phyloP scores from a whole-genome alignment of 192 early-diverging fungal species.

The Funneliformis mosseae region DNA sequence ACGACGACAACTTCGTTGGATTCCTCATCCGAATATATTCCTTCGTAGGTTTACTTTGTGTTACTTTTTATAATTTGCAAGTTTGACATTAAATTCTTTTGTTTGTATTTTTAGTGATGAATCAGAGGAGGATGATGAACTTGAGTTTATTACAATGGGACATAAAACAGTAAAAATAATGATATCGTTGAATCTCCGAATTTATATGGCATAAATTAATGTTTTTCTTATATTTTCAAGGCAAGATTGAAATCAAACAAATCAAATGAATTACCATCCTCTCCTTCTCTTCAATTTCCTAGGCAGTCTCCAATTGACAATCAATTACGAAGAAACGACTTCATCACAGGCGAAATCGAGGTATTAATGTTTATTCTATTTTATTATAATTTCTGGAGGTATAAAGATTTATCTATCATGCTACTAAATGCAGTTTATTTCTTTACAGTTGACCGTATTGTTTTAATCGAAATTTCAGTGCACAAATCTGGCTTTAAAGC shows the following conservation, averaged over 20 bases:
- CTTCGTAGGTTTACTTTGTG: conserved; percentile 11
- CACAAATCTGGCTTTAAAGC: conserved; percentile 18
- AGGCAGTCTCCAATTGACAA: not conserved
- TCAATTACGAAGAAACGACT: too few relatives aligned
- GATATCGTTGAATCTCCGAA: conserved; percentile 6
- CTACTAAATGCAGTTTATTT: conserved; percentile 3
- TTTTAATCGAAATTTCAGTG: conserved; percentile 22
- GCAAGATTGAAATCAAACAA: conserved; percentile 20
- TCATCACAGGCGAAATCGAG: too few relatives aligned
- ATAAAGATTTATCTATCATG: conserved; percentile 9
- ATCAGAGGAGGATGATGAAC: not conserved
- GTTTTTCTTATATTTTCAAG: conserved; percentile 20
- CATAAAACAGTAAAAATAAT: conserved; percentile 25
- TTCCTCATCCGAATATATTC: conserved; percentile 33
- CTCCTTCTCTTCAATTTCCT: not conserved
- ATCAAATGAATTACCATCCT: conserved; percentile 16
- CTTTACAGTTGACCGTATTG: conserved; percentile 18
- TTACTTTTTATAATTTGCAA: conserved; percentile 30
- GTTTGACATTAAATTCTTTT: conserved; percentile 32
- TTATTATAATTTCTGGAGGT: not conserved
- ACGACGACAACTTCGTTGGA: not conserved
- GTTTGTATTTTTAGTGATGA: not conserved
- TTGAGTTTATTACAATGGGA: not conserved
- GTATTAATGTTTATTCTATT: too few relatives aligned
- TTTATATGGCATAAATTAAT: conserved; percentile 1